Conservation (phyloP, 1,284 basidiomycete genomes). For the Garcileccinum viscosum region DNA sequence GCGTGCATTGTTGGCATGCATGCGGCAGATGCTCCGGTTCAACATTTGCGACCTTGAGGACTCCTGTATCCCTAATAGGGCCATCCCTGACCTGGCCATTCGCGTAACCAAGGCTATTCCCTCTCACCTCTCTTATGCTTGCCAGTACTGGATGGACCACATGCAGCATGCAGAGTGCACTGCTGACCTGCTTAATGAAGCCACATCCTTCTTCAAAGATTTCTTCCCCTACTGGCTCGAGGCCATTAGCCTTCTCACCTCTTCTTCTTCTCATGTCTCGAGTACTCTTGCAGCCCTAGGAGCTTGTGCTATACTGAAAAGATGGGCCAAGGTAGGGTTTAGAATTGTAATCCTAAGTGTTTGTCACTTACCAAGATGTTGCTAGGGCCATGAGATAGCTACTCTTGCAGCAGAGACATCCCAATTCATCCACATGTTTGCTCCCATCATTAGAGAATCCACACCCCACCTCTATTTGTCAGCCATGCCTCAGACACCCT, state of each 20-base stretch:
- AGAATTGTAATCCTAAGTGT: background rate
- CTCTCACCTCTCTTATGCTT: constrained; percentile 18
- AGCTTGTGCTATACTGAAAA: constrained; percentile 13
- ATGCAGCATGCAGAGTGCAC: constrained; percentile 16
- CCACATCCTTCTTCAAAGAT: constrained; percentile 26
- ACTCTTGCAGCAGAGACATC: constrained; percentile 26
- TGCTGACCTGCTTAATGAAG: constrained; percentile 17
- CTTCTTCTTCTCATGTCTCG: constrained; percentile 3
- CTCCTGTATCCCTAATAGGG: constrained; percentile 18
- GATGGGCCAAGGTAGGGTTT: constrained; percentile 27
- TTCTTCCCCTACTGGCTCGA: constrained; percentile 29
- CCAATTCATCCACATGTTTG: constrained; percentile 27
- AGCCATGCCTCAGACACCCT: constrained; percentile 34
- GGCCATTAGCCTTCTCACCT: constrained; percentile 29
- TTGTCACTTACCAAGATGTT: constrained; percentile 7
- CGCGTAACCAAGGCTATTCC: constrained; percentile 16
- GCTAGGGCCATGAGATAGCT: constrained; percentile 23
- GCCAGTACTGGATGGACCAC: constrained; percentile 31
- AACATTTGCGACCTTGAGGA: constrained; percentile 31
- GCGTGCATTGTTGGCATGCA: constrained; percentile 15
- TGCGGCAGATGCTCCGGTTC: constrained; percentile 24
- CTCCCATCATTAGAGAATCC: constrained; percentile 23
- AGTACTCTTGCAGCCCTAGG: constrained; percentile 15
- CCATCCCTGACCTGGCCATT: constrained; percentile 3
- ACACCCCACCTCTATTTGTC: constrained; percentile 32